These are phyloP conservation scores for Cucurbita ficifolia DNA, from an alignment of 306 rosid species.

Conservation along the genomic window DNA sequence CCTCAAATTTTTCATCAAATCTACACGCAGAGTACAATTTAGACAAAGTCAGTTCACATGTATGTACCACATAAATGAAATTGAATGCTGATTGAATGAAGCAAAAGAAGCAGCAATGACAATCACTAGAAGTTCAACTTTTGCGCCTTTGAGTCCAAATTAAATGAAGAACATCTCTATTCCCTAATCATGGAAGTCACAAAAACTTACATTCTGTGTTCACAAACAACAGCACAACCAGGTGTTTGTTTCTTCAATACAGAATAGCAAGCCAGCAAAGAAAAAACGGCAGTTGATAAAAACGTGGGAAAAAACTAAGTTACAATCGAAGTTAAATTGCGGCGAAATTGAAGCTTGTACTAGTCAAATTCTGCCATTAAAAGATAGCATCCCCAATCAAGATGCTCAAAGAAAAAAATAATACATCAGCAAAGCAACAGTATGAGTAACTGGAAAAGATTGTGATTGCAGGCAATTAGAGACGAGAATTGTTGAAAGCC, in stretches of 20 bases:
- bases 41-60: not conserved
- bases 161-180: not conserved
- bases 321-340: not conserved
- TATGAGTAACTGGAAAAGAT: not conserved
- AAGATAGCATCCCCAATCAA: not conserved
- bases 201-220: not conserved
- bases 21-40: constrained; percentile 20
- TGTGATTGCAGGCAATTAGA: not conserved
- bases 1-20: constrained; percentile 52
- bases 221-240: not conserved
- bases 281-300: not conserved
- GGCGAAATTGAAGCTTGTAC: not conserved
- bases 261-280: not conserved
- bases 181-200: not conserved
- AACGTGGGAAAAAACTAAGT: not conserved
- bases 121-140: not conserved
- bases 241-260: not conserved
- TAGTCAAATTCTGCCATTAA: not conserved
- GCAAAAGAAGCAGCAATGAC: not conserved
- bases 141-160: not conserved
- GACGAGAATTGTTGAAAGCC: not conserved
- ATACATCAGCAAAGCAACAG: not conserved
- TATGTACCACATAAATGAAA: not conserved
- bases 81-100: not conserved
- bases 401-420: not conserved